Percentiles rank a stretch among this genome's conserved stretches.
These are phyloP conservation scores for Globisporangium spiculum DNA, from an alignment of 352 stramenopile genomes.

Conservation along the genomic window DNA sequence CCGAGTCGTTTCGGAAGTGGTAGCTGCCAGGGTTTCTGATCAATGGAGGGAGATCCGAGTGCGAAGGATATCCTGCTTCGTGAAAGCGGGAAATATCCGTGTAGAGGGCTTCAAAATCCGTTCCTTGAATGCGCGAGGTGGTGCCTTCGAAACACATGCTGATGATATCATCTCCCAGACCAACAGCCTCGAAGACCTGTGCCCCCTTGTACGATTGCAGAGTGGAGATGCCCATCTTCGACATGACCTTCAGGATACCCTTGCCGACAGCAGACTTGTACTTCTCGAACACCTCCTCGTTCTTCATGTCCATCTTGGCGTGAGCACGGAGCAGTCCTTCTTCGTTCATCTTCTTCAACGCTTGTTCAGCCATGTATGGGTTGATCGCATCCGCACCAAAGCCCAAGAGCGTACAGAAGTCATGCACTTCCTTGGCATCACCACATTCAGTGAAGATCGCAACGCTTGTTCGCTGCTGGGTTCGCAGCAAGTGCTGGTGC, in stretches of 20 bases:
- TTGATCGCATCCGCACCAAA: constrained; percentile 95
- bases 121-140: constrained; percentile 89
- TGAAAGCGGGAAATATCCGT: constrained; percentile 93
- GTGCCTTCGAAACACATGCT: constrained; percentile 85
- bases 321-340: constrained; percentile 85
- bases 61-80: constrained; percentile 83
- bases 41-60: constrained; percentile 72
- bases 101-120: constrained; percentile 94
- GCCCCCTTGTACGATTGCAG: constrained; percentile 95
- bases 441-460: constrained; percentile 93
- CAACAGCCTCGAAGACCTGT: constrained; percentile 96
- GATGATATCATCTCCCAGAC: constrained; percentile 92
- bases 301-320: constrained; percentile 47
- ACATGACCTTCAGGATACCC: constrained; percentile 80
- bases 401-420: constrained; percentile 92
- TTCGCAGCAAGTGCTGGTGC: constrained; percentile 95
- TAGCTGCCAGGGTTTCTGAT: constrained; percentile 95
- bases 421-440: constrained; percentile 96
- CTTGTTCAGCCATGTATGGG: constrained; percentile 95
- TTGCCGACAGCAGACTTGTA: constrained; percentile 68
- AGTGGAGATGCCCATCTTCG: constrained; percentile 97
- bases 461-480: constrained; percentile 86
- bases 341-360: constrained; percentile 94
- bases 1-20: constrained; percentile 93
- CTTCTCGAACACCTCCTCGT: constrained; percentile 62